Evolutionary conservation across 306 rosid species (phyloP).

Genomic region (Arachis stenosperma): DNA sequence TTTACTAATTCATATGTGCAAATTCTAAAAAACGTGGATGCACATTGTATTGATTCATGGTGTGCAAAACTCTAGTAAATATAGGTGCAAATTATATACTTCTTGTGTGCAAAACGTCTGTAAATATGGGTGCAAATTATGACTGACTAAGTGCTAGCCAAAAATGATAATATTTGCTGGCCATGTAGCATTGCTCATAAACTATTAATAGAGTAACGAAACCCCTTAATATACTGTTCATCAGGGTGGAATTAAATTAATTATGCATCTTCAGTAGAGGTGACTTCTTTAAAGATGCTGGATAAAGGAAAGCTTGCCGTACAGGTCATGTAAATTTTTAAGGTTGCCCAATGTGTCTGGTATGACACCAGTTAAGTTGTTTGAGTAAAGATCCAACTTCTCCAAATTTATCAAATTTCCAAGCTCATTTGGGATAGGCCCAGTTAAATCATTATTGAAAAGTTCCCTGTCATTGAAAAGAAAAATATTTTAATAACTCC

Average conservation of each 20-base stretch:
- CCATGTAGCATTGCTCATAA: too few species aligned
- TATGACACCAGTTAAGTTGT: constrained; percentile 46
- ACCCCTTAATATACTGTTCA: not conserved
- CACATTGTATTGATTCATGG: too few species aligned
- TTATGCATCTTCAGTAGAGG: not conserved
- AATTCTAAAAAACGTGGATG: too few species aligned
- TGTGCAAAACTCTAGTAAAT: too few species aligned
- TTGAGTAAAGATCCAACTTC: constrained; percentile 72
- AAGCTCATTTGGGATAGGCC: constrained; percentile 61
- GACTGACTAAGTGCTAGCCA: too few species aligned
- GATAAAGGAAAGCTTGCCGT: constrained; percentile 44
- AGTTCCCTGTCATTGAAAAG: constrained; percentile 60
- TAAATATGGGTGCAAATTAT: too few species aligned
- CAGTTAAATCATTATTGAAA: constrained; percentile 52
- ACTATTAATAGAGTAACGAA: not conserved
- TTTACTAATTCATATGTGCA: too few species aligned
- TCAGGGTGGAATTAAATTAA: not conserved
- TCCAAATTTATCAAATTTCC: constrained; percentile 63
- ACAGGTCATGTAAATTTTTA: constrained; percentile 56
- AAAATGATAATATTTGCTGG: too few species aligned
- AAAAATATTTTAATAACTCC: constrained; percentile 7
- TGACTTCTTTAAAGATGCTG: not conserved
- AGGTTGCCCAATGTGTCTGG: constrained; percentile 51
- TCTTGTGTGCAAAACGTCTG: too few species aligned
- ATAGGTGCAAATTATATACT: too few species aligned